phyloP scores from a whole-genome alignment of 2,329 filamentous ascomycete species.

The Tolypocladium tropicale region DNA sequence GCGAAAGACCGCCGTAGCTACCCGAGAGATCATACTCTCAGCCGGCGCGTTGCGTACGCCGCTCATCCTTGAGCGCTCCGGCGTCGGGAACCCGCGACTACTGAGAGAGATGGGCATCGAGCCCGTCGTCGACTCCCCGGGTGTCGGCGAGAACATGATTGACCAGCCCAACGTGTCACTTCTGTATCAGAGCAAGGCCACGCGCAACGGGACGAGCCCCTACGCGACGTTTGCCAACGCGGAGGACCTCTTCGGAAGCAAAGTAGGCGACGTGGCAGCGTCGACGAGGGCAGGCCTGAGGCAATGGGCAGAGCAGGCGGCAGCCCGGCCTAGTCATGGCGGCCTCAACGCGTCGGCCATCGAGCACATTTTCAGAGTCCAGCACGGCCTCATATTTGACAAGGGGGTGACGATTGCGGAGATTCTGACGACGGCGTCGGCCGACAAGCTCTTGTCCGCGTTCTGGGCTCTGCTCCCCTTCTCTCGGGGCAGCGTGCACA shows the following conservation, averaged over 20 bases:
- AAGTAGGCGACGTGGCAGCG: slow-evolving; percentile 11
- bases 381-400: slow-evolving; percentile 38
- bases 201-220: slow-evolving; percentile 14
- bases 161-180: slow-evolving; percentile 32
- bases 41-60: slow-evolving; percentile 41
- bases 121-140: slow-evolving; percentile 32
- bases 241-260: slow-evolving; percentile 21
- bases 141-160: slow-evolving; percentile 42
- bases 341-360: slow-evolving; percentile 20
- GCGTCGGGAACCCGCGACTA: slow-evolving; percentile 34
- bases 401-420: slow-evolving; percentile 35
- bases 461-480: slow-evolving; percentile 28
- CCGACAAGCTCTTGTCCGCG: slow-evolving; percentile 21
- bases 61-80: slow-evolving; percentile 41
- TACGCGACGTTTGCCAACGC: slow-evolving; percentile 24
- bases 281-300: slow-evolving; percentile 14
- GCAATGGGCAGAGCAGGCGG: slow-evolving; percentile 18
- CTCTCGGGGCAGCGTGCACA: slow-evolving; percentile 29
- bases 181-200: slow-evolving; percentile 11
- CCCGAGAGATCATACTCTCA: slow-evolving; percentile 35
- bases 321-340: slow-evolving; percentile 13
- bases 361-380: slow-evolving; percentile 28
- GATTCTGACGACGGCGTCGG: slow-evolving; percentile 25
- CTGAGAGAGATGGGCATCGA: slow-evolving; percentile 31
- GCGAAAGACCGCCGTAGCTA: slow-evolving; percentile 22